These are phyloP conservation scores for Neurospora sp. DNA, from an alignment of 495 filamentous ascomycete species.

Conservation along the genomic window DNA sequence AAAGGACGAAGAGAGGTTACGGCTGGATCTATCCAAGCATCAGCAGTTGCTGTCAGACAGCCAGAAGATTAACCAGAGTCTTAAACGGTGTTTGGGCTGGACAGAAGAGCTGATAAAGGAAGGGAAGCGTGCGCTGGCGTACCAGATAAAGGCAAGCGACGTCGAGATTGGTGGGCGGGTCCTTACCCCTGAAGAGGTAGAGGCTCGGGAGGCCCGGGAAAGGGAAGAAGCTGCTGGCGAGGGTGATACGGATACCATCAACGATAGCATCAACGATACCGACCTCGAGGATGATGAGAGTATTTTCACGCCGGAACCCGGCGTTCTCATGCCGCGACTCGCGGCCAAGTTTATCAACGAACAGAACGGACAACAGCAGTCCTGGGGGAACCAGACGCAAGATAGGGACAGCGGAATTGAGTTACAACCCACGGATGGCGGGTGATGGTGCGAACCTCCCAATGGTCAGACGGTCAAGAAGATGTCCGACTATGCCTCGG, in stretches of 20 bases:
- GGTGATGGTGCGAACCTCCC: slow-evolving; percentile 8
- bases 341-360: slow-evolving; percentile 1
- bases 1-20: slow-evolving; percentile 66
- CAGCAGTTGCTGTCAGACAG: slow-evolving; percentile 78
- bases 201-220: slow-evolving; percentile 29
- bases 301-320: slow-evolving; percentile 13
- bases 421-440: slow-evolving; percentile 25
- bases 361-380: not conserved
- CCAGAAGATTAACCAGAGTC: slow-evolving; percentile 86
- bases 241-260: not conserved
- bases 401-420: slow-evolving; percentile 48
- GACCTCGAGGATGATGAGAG: slow-evolving; percentile 17
- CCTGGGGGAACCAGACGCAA: slow-evolving; percentile 29
- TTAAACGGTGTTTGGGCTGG: slow-evolving; percentile 77
- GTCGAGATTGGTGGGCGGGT: slow-evolving; percentile 77
- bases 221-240: slow-evolving; percentile 48
- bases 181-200: slow-evolving; percentile 40
- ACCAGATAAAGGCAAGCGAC: slow-evolving; percentile 63
- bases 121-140: slow-evolving; percentile 75
- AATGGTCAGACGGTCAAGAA: slow-evolving; percentile 1
- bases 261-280: slow-evolving; percentile 5
- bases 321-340: slow-evolving; percentile 3
- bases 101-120: slow-evolving; percentile 85
- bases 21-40: slow-evolving; percentile 78
- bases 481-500: not conserved